Base-by-base conservation (phyloP, 371 early-diverging fungal genomes). In the Dichotomocladium elegans region DNA sequence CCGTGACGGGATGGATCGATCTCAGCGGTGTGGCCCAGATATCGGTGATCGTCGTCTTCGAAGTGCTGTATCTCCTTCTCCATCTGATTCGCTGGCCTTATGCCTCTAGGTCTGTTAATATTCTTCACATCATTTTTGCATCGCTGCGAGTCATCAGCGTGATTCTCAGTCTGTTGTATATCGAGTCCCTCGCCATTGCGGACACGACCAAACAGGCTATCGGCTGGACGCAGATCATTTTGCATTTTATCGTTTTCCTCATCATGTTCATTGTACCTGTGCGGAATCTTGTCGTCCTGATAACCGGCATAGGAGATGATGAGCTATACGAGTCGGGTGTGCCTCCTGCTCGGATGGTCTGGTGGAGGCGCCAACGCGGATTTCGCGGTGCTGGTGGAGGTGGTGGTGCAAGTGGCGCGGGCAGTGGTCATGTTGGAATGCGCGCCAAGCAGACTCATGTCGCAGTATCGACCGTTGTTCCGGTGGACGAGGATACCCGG, bases 1-100 rank as follows among this genome's bases (percentile, higher is more conserved):
- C 60, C 8, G 70, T 75, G 72, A 49, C 63, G 15, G 76, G 70
- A 1, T 50, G 72, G n/a, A 71, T 75, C 42, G 62, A 65, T 25
- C 29, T 61, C 0, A 65, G 61, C 8, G 66, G 70, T 6, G 24
- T 63, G 6, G 65, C 67, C 5, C 78, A 73, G 37, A 42, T 70
- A n/a, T 46, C 65, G 17, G 63, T 74, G 27, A 55, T 70, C 8
- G 43, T 76, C 11, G 4, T 70, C 0, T 47, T 59, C 7, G 76
- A 75, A 53, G 14, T 41, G 0, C 41, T 46, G 3, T 56, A 60
- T 11, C 47, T 66, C 25, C 21, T 42, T 11, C 29, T 56, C 2
- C 49, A 54, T 3, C 33, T 56, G 22, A 15, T 64, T 14, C 66
- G 56, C 21, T 53, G 49, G 22, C 75, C 75, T 1, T 60, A 67